Evolutionary conservation across 768 basidiomycete genomes (phyloP).

Genomic region (Leccinum rimulosum): DNA sequence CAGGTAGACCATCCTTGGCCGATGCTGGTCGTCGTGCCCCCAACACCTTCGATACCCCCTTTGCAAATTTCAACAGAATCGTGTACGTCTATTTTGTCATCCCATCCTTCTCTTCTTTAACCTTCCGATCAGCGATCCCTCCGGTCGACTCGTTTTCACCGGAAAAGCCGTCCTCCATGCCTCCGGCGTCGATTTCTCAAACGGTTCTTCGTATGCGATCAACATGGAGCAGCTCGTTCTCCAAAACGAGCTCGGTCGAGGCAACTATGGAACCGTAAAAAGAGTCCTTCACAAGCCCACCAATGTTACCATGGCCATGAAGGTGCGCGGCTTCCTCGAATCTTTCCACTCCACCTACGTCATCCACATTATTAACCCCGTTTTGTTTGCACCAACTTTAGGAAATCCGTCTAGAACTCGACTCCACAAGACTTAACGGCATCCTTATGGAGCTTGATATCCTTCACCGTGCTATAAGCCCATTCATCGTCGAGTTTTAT

Average conservation of each 20-base stretch:
- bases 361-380: constrained; percentile 1
- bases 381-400: constrained; percentile 32
- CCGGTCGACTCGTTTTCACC: constrained; percentile 90
- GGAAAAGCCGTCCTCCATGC: constrained; percentile 93
- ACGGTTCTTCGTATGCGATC: constrained; percentile 87
- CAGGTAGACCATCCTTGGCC: constrained; percentile 56
- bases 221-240: constrained; percentile 93
- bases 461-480: constrained; percentile 87
- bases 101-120: constrained; percentile 1
- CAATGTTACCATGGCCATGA: constrained; percentile 98
- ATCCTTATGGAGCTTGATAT: constrained; percentile 99
- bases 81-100: constrained; percentile 57
- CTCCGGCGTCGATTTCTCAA: constrained; percentile 84
- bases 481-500: constrained; percentile 96
- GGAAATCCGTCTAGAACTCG: constrained; percentile 98
- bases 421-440: constrained; percentile 87
- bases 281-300: constrained; percentile 93
- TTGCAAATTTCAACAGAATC: constrained; percentile 90
- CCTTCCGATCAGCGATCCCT: constrained; percentile 69
- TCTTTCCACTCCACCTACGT: constrained; percentile 7
- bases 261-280: constrained; percentile 97
- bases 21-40: constrained; percentile 37
- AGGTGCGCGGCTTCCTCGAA: constrained; percentile 53
- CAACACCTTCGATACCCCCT: constrained; percentile 66
- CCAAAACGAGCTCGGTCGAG: constrained; percentile 90